phyloP scores from a whole-genome alignment of 2,329 filamentous ascomycete species.

The Ciborinia camelliae region DNA sequence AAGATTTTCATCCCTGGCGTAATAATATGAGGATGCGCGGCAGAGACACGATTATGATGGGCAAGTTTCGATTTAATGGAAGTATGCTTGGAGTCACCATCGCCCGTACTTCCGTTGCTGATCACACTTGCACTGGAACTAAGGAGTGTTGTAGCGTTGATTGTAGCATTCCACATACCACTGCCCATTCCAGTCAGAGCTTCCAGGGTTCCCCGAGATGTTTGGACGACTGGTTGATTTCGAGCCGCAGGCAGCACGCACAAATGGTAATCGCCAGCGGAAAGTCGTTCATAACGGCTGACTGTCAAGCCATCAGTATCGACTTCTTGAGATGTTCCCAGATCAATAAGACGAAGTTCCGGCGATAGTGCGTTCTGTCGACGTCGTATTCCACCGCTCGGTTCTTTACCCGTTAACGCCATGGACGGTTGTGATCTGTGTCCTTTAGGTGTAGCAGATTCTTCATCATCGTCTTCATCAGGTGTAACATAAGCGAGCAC shows the following conservation, averaged over 20 bases:
- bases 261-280: conserved; percentile 88
- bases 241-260: conserved; percentile 75
- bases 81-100: conserved; percentile 51
- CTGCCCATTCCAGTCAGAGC: conserved; percentile 67
- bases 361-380: conserved; percentile 79
- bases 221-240: conserved; percentile 56
- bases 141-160: conserved; percentile 84
- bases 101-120: conserved; percentile 57
- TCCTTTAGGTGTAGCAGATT: conserved; percentile 38
- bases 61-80: conserved; percentile 40
- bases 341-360: conserved; percentile 86
- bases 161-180: conserved; percentile 86
- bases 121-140: conserved; percentile 77
- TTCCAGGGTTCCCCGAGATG: conserved; percentile 71
- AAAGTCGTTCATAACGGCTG: conserved; percentile 80
- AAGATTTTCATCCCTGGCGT: conserved; percentile 74
- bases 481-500: conserved; percentile 86
- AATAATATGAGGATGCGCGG: conserved; percentile 34
- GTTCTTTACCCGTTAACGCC: conserved; percentile 52
- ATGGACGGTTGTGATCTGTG: conserved; percentile 42
- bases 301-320: conserved; percentile 84
- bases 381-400: conserved; percentile 63
- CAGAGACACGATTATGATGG: conserved; percentile 41
- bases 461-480: conserved; percentile 49
- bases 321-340: conserved; percentile 75